These are phyloP conservation scores for Beauveria australis DNA, from an alignment of 2,329 filamentous ascomycete genomes.

Conservation along the genomic window DNA sequence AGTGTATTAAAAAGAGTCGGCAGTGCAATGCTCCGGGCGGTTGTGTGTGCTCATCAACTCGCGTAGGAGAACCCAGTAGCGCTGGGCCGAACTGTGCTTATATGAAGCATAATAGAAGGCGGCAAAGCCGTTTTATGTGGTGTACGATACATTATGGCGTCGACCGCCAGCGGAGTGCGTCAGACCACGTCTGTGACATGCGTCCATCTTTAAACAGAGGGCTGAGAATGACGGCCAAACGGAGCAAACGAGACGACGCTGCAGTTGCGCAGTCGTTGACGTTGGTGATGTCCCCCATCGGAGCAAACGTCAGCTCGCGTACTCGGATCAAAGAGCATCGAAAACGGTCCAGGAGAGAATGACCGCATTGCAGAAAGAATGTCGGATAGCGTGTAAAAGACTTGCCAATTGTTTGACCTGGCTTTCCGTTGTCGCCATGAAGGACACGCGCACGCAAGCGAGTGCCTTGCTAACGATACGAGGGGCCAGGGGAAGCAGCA, in stretches of 20 bases:
- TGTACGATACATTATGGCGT: not conserved
- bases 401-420: not conserved
- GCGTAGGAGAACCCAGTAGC: not conserved
- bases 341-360: not conserved
- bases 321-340: not conserved
- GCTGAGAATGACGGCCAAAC: not conserved
- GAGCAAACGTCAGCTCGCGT: not conserved
- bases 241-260: not conserved
- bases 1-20: not conserved
- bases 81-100: not conserved
- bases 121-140: not conserved
- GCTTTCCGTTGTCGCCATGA: not conserved
- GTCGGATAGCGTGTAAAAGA: no score
- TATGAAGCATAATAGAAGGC: not conserved
- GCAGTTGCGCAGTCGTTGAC: not conserved
- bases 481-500: not conserved
- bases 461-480: not conserved
- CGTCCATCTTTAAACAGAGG: not conserved
- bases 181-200: conserved; percentile 3
- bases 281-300: not conserved
- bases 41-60: not conserved
- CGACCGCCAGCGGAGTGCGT: not conserved
- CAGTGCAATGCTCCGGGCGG: not conserved
- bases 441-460: not conserved
- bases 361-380: no score